Percentiles rank a stretch among this genome's conserved stretches.
phyloP scores from a whole-genome alignment of 2,329 filamentous ascomycete species.

The Fusarium foetens region DNA sequence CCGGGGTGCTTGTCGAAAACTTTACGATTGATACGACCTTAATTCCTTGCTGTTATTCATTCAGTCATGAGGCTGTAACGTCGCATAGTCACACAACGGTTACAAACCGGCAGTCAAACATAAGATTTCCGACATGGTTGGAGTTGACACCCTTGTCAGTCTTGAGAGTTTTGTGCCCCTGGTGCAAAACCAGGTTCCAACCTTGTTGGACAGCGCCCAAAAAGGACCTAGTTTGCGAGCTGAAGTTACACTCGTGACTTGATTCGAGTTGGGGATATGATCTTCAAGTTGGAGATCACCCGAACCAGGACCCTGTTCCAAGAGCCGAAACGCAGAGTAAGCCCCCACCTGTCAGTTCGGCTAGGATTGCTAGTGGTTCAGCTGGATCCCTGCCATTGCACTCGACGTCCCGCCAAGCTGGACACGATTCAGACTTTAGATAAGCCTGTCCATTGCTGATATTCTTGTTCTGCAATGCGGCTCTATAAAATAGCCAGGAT shows the following conservation, averaged over 20 bases:
- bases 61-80: constrained; percentile 5
- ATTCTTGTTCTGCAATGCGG: constrained; percentile 1
- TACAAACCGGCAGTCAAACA: constrained; percentile 17
- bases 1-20: background rate
- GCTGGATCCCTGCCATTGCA: constrained; percentile 24
- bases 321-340: constrained; percentile 20
- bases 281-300: constrained; percentile 26
- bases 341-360: constrained; percentile 38
- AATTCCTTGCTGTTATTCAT: background rate
- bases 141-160: constrained; percentile 1
- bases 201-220: constrained; percentile 2
- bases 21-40: background rate
- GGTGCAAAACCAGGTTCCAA: background rate
- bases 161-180: constrained; percentile 4
- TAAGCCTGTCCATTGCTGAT: constrained; percentile 4
- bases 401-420: constrained; percentile 7
- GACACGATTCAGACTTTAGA: constrained; percentile 8
- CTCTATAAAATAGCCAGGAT: constrained; percentile 4
- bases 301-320: constrained; percentile 12
- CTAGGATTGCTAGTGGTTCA: constrained; percentile 35
- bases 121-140: constrained; percentile 16
- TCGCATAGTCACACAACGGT: background rate
- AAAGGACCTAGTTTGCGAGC: constrained; percentile 30
- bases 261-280: constrained; percentile 5
- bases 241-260: constrained; percentile 9